Conservation (phyloP, 2,329 filamentous ascomycete genomes). For the Coniochaeta prunicola region DNA sequence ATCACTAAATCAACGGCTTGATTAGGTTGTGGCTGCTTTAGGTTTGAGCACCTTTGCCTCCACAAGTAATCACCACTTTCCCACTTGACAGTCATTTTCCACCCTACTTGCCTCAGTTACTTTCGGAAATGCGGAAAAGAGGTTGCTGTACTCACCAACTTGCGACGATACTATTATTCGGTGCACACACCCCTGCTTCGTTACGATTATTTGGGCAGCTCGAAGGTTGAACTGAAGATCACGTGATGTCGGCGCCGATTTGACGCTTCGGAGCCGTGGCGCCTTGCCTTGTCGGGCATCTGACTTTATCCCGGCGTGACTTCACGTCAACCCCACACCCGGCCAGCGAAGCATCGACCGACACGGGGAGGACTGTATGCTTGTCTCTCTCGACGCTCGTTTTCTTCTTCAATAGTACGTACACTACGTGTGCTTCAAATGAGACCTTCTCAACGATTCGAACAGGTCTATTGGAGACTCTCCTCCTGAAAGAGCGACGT, state of each 20-base stretch:
- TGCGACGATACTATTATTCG: no score
- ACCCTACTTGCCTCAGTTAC: no score
- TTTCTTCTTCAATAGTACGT: neutral
- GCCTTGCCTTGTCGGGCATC: neutral
- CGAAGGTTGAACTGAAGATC: no score
- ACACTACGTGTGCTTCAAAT: neutral
- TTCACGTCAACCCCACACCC: constrained; percentile 6
- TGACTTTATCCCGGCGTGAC: constrained; percentile 1
- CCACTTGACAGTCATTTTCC: no score
- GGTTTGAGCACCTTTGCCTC: no score
- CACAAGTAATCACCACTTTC: no score
- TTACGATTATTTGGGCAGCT: no score
- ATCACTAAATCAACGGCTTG: no score
- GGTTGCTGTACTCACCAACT: no score
- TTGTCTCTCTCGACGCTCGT: neutral
- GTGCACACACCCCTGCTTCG: no score
- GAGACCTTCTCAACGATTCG: neutral
- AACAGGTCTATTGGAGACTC: neutral
- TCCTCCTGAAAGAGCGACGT: neutral
- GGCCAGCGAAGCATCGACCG: neutral
- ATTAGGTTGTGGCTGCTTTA: no score
- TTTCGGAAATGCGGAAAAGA: no score
- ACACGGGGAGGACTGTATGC: neutral
- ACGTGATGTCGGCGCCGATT: constrained; percentile 6
- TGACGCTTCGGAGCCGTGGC: neutral